Evolutionary conservation across 225 moss, liverwort and hornwort genomes (phyloP).

Genomic region (Asterella californica): DNA sequence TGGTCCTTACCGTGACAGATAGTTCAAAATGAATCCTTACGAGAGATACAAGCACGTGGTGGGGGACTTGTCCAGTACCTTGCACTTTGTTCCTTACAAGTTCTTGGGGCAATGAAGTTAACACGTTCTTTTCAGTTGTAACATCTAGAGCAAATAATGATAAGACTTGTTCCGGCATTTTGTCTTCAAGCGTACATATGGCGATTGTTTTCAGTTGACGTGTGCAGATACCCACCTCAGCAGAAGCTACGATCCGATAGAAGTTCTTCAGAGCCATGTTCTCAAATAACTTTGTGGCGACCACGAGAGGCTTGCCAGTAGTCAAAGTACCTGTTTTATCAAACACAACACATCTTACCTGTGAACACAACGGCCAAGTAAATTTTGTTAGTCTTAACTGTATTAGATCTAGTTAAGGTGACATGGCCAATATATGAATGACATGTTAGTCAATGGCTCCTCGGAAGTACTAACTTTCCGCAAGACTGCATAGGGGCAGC

Average conservation of each 20-base stretch:
- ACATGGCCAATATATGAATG: not conserved
- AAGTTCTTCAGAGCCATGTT: slow-evolving; percentile 73
- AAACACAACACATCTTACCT: slow-evolving; percentile 85
- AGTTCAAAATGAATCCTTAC: too few species aligned
- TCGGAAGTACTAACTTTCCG: not conserved
- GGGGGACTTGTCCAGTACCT: too few species aligned
- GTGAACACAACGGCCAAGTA: slow-evolving; percentile 10
- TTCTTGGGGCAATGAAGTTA: too few species aligned
- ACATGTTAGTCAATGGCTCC: not conserved
- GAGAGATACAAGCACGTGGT: too few species aligned
- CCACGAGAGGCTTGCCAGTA: slow-evolving; percentile 83
- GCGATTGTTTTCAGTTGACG: not conserved
- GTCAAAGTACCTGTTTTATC: slow-evolving; percentile 98
- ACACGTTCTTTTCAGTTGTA: not conserved
- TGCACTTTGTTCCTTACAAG: too few species aligned
- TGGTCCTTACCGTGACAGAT: too few species aligned
- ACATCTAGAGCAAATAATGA: not conserved
- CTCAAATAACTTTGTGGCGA: slow-evolving; percentile 83
- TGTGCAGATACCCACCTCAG: slow-evolving; percentile 52
- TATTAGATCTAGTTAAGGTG: not conserved
- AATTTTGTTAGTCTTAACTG: not conserved
- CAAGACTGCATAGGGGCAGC: too few species aligned
- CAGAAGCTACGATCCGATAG: slow-evolving; percentile 71
- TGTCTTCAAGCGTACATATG: not conserved
- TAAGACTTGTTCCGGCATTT: not conserved